Conservation (phyloP, 2,329 filamentous ascomycete species). For the Biscogniauxia sp. region DNA sequence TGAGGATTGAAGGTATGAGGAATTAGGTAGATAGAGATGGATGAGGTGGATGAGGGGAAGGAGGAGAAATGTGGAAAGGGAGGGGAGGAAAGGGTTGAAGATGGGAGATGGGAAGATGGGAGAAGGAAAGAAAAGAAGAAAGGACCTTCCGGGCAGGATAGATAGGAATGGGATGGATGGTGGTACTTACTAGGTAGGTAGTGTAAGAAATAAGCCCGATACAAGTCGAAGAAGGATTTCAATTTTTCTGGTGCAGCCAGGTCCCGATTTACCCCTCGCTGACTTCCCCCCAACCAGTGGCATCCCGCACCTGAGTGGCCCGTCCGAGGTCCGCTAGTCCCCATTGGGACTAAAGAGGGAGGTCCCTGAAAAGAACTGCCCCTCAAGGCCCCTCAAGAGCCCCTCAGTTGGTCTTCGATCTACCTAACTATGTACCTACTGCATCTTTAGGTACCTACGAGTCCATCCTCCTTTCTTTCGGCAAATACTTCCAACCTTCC, state of each 20-base stretch:
- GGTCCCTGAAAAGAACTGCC: not conserved
- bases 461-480: not conserved
- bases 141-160: slow-evolving; percentile 9
- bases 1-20: not conserved
- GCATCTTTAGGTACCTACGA: not conserved
- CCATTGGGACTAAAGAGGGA: not conserved
- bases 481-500: not conserved
- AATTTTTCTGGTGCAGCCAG: not conserved
- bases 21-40: slow-evolving; percentile 15
- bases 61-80: slow-evolving; percentile 2
- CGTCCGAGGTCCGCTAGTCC: not conserved
- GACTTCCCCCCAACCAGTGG: not conserved
- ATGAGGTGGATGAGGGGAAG: slow-evolving; percentile 6
- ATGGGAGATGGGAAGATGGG: slow-evolving; percentile 23
- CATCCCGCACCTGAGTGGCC: not conserved
- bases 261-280: not conserved
- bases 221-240: slow-evolving; percentile 1
- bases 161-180: slow-evolving; percentile 3
- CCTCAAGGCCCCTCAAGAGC: not conserved
- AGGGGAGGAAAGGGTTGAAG: slow-evolving; percentile 21
- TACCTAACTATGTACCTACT: too few relatives aligned
- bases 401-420: not conserved
- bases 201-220: slow-evolving; percentile 17
- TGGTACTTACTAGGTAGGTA: too few relatives aligned
- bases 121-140: slow-evolving; percentile 16